Evolutionary conservation across 257 asterid genomes (phyloP).

Genomic region (Solanum acaule): DNA sequence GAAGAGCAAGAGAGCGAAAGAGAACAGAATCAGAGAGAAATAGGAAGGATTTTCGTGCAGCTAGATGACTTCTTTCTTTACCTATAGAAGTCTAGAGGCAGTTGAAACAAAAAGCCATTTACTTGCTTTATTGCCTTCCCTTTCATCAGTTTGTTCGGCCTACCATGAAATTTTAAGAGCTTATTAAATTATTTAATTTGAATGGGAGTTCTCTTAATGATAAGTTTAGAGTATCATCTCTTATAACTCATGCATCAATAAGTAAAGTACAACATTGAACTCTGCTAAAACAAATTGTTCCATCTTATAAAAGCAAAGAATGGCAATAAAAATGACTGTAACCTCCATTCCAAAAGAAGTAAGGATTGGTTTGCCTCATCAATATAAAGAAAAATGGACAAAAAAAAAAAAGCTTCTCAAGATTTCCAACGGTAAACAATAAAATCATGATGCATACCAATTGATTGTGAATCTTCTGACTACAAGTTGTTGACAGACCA

Average conservation of each 20-base stretch:
- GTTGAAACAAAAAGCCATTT: background rate
- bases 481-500: constrained; percentile 89
- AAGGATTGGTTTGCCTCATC: background rate
- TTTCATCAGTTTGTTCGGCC: background rate
- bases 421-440: background rate
- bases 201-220: background rate
- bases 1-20: background rate
- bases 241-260: background rate
- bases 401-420: background rate
- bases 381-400: background rate
- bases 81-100: background rate
- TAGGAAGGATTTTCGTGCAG: background rate
- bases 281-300: background rate
- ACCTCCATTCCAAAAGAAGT: background rate
- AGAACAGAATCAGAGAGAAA: background rate
- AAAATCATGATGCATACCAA: constrained; percentile 39
- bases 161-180: background rate
- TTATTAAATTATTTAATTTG: background rate
- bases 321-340: background rate
- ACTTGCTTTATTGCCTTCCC: background rate
- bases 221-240: background rate
- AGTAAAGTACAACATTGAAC: background rate
- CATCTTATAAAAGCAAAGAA: background rate
- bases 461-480: constrained; percentile 99
- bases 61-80: background rate